Evolutionary conservation across 345 rosid species (phyloP).

Genomic region (Eucalyptus tenuipes): DNA sequence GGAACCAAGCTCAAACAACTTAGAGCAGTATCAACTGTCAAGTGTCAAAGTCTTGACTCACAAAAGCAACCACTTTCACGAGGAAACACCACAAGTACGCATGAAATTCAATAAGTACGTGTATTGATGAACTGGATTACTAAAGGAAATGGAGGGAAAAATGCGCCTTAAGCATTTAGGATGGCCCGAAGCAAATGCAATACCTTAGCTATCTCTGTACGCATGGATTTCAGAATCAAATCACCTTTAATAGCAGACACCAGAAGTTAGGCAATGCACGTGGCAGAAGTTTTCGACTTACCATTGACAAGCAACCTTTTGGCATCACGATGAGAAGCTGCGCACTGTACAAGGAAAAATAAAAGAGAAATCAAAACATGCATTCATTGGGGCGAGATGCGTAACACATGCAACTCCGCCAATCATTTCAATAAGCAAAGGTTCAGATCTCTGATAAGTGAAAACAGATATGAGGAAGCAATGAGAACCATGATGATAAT

Average conservation of each 20-base stretch:
- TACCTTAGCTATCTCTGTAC: neutral
- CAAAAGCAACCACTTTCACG: neutral
- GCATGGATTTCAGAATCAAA: neutral
- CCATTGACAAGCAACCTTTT: slow-evolving; percentile 27
- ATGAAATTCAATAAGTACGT: neutral
- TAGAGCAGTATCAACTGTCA: neutral
- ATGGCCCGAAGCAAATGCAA: neutral
- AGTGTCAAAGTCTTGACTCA: neutral
- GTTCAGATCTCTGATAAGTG: neutral
- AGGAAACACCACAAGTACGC: neutral
- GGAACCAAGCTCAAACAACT: neutral
- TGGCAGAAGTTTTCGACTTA: slow-evolving; percentile 1
- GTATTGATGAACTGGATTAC: neutral
- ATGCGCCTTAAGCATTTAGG: neutral
- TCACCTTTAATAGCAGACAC: neutral
- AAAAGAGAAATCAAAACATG: neutral
- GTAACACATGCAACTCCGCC: neutral
- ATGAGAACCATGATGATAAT: neutral
- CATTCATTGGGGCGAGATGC: neutral
- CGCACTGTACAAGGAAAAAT: slow-evolving; percentile 11
- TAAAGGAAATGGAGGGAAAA: neutral
- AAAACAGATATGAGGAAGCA: neutral
- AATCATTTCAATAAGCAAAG: neutral
- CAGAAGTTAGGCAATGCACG: neutral
- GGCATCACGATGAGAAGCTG: slow-evolving; percentile 47